Conservation (phyloP, 2,329 filamentous ascomycete species). For the Pseudocercospora eumusae region DNA sequence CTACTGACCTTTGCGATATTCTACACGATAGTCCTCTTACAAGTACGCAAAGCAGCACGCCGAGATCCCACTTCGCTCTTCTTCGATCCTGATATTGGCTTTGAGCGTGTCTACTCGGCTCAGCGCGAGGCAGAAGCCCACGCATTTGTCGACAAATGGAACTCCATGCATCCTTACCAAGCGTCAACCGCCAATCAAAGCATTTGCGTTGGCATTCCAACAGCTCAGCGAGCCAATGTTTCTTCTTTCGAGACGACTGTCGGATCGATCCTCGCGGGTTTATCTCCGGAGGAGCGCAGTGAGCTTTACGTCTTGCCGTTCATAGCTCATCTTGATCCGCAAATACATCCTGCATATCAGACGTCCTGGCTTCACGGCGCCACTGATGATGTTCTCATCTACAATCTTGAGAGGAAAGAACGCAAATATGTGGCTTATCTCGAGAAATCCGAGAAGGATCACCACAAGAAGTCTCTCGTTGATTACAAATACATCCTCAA, state of each 20-base stretch:
- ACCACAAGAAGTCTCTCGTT: slow-evolving; percentile 46
- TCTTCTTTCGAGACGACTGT: slow-evolving; percentile 48
- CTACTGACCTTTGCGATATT: background rate
- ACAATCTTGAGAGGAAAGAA: slow-evolving; percentile 41
- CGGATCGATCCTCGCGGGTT: slow-evolving; percentile 48
- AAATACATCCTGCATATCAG: slow-evolving; percentile 44
- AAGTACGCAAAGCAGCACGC: background rate
- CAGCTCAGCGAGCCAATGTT: slow-evolving; percentile 44
- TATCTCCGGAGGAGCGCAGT: slow-evolving; percentile 45
- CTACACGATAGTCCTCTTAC: background rate
- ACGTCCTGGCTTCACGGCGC: slow-evolving; percentile 47
- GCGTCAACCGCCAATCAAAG: background rate
- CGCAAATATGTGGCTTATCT: slow-evolving; percentile 42
- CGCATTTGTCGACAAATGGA: slow-evolving; percentile 3
- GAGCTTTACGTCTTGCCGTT: slow-evolving; percentile 49
- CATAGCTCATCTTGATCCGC: slow-evolving; percentile 48
- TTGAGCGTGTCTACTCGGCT: background rate
- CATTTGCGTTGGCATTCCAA: slow-evolving; percentile 51
- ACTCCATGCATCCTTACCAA: background rate
- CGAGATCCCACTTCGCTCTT: background rate
- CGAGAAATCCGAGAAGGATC: slow-evolving; percentile 34
- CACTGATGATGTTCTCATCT: slow-evolving; percentile 47
- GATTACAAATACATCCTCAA: slow-evolving; percentile 50
- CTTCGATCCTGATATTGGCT: background rate
- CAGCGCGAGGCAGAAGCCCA: background rate